Evolutionary conservation across 345 rosid genomes (phyloP).

Genomic region (Murraya paniculata): DNA sequence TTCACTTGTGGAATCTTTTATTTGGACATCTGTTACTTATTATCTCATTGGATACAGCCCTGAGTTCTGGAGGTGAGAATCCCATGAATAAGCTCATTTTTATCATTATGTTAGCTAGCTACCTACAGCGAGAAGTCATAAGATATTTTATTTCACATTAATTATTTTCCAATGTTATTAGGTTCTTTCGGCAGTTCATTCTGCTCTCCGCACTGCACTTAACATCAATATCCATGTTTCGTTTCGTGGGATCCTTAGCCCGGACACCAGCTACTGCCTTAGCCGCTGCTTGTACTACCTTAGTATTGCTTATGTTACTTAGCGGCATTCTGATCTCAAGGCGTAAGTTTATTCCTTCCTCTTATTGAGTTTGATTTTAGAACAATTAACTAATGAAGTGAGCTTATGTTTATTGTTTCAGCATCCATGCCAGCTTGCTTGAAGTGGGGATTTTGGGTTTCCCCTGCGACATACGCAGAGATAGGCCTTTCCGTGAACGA

Average conservation of each 20-base stretch:
- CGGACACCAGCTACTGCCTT: background rate
- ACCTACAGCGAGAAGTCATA: background rate
- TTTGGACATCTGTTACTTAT: slow-evolving; percentile 63
- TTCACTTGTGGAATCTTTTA: slow-evolving; percentile 44
- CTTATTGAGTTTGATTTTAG: background rate
- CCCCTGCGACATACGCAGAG: slow-evolving; percentile 60
- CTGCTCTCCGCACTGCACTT: background rate
- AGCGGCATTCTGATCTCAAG: background rate
- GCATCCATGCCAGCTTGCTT: slow-evolving; percentile 74
- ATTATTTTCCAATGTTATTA: background rate
- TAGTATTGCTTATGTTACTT: background rate
- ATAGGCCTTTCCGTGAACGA: slow-evolving; percentile 63
- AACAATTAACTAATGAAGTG: background rate
- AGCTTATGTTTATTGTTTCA: slow-evolving; percentile 24
- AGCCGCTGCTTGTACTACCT: background rate
- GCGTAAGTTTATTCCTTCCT: background rate
- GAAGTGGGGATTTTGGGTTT: slow-evolving; percentile 73
- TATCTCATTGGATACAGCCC: slow-evolving; percentile 76
- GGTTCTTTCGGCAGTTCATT: background rate
- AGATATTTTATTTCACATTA: too few species aligned
- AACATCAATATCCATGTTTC: background rate
- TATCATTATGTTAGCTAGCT: too few species aligned
- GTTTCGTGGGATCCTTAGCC: background rate
- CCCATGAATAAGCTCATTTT: background rate
- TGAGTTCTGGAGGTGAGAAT: slow-evolving; percentile 26